These are phyloP conservation scores for Holtermannia corniformis DNA, from an alignment of 768 basidiomycete genomes.

Conservation along the genomic window DNA sequence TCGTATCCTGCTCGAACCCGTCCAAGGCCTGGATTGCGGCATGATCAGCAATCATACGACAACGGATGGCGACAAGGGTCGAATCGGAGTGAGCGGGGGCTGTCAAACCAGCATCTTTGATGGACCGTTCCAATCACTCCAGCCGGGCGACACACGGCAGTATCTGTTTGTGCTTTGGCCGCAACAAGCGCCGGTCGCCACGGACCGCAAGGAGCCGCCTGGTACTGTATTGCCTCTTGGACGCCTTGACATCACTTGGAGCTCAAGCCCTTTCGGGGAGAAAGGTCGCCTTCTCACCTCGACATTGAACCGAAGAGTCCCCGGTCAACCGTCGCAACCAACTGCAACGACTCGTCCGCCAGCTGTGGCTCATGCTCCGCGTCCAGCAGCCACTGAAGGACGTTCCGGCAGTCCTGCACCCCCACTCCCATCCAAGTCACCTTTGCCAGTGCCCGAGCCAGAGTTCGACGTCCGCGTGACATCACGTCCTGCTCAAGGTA, in stretches of 20 bases:
- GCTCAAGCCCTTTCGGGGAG: conserved; percentile 66
- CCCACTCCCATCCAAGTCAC: too few relatives aligned
- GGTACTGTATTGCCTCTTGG: conserved; percentile 72
- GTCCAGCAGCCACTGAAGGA: too few relatives aligned
- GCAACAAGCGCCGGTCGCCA: conserved; percentile 2
- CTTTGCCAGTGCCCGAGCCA: too few relatives aligned
- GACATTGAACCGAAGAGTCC: conserved; percentile 73
- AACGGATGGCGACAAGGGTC: background rate
- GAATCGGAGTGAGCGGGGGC: background rate
- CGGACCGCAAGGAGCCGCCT: conserved; percentile 44
- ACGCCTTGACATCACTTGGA: conserved; percentile 81
- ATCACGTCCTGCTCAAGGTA: too few relatives aligned
- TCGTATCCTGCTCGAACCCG: conserved; percentile 46
- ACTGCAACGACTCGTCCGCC: too few relatives aligned
- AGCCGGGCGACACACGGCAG: conserved; percentile 76
- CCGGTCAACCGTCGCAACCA: conserved; percentile 45
- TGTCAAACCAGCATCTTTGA: conserved; percentile 46
- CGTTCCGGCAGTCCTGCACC: too few relatives aligned
- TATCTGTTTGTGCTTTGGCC: conserved; percentile 75
- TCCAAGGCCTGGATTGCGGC: conserved; percentile 34
- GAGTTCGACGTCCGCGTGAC: too few relatives aligned
- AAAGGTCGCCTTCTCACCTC: conserved; percentile 80
- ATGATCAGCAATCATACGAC: conserved; percentile 23
- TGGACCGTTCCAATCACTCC: conserved; percentile 59
- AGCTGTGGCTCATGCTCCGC: too few relatives aligned